Percentiles rank a stretch among this genome's conserved stretches.
These are phyloP conservation scores for Pleurotus citrinopileatus DNA, from an alignment of 768 basidiomycete genomes.

Conservation along the genomic window DNA sequence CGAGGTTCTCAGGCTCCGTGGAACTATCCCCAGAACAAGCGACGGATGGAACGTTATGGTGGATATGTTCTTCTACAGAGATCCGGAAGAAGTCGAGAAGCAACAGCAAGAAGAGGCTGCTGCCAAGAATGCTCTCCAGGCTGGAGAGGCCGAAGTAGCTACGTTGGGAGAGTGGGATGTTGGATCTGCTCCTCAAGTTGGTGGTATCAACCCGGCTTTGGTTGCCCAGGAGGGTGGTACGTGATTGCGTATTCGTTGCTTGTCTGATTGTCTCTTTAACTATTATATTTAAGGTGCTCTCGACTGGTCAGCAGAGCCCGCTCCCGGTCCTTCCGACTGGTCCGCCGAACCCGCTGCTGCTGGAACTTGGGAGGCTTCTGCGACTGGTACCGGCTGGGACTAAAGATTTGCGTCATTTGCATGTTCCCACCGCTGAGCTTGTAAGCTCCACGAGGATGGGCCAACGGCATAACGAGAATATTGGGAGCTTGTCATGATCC, in stretches of 20 bases:
- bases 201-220: constrained; percentile 75
- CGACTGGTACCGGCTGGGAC: constrained; percentile 32
- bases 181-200: constrained; percentile 61
- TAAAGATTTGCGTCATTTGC: constrained; percentile 13
- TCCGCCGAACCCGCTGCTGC: constrained; percentile 71
- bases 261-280: constrained; percentile 1
- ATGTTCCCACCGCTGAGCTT: too few relatives aligned
- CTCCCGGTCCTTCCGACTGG: constrained; percentile 71
- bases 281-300: constrained; percentile 50
- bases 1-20: constrained; percentile 94
- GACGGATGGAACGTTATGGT: constrained; percentile 99
- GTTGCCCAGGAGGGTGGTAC: constrained; percentile 58
- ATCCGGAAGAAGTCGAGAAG: constrained; percentile 98
- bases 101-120: constrained; percentile 93
- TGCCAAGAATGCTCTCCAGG: constrained; percentile 70
- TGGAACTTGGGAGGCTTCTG: constrained; percentile 44
- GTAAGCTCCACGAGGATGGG: too few relatives aligned
- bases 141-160: constrained; percentile 46
- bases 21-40: constrained; percentile 85
- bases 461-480: background rate
- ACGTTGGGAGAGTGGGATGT: constrained; percentile 73
- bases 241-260: constrained; percentile 7
- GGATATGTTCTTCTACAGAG: constrained; percentile 99
- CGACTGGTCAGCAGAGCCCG: constrained; percentile 79
- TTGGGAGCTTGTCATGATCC: constrained; percentile 1